These are phyloP conservation scores for Pseudogymnoascus sp. DNA, from an alignment of 2,329 filamentous ascomycete species.

Conservation along the genomic window DNA sequence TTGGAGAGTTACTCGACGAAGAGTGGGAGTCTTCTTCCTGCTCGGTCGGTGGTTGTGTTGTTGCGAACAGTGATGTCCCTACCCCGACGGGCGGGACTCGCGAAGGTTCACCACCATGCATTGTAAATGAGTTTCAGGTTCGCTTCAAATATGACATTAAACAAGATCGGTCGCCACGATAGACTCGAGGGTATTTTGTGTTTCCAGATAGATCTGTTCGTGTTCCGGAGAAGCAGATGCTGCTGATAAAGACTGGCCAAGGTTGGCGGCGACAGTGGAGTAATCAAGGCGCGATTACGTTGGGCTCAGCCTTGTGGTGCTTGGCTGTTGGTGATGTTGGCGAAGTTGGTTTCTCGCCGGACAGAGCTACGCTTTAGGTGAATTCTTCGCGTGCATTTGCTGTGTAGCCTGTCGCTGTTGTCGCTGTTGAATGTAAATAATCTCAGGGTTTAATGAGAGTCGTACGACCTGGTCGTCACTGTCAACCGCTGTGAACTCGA, in stretches of 20 bases:
- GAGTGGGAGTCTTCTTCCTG: conserved; percentile 28
- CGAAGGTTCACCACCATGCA: neutral
- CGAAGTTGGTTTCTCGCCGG: neutral
- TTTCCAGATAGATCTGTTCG: neutral
- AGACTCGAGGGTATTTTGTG: neutral
- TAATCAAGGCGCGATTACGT: conserved; percentile 8
- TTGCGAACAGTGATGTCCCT: neutral
- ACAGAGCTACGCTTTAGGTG: neutral
- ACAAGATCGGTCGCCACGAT: conserved; percentile 1
- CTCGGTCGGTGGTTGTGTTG: conserved; percentile 13
- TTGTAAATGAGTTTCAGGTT: neutral
- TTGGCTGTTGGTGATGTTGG: conserved; percentile 7
- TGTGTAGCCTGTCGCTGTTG: neutral
- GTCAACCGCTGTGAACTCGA: neutral
- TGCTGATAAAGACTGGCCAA: neutral
- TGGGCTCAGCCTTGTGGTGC: conserved; percentile 4
- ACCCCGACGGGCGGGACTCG: neutral
- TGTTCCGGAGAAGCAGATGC: neutral
- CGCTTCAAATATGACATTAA: conserved; percentile 3
- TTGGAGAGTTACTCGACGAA: conserved; percentile 62
- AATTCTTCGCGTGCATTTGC: neutral
- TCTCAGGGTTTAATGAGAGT: neutral
- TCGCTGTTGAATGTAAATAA: neutral
- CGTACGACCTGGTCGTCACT: neutral
- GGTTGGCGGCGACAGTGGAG: neutral